Conservation (phyloP, 257 asterid genomes). For the Haberlea rhodopensis region DNA sequence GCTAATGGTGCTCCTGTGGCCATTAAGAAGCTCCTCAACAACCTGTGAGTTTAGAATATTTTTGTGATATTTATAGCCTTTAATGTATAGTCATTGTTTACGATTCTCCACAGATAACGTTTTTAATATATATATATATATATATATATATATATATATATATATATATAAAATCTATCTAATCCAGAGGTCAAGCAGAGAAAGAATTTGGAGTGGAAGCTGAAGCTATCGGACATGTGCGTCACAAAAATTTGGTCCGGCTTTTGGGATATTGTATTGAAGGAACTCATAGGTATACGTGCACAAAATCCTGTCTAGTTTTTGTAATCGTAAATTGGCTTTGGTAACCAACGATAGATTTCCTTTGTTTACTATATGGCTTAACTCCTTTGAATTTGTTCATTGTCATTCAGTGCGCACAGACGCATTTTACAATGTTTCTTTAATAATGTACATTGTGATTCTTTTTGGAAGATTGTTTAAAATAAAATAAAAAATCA, state of each 20-base stretch:
- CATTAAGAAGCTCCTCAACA: constrained; percentile 88
- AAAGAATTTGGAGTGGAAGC: constrained; percentile 92
- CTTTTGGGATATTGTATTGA: constrained; percentile 94
- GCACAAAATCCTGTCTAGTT: neutral
- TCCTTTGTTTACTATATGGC: neutral
- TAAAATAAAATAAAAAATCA: neutral
- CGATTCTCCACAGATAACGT: neutral
- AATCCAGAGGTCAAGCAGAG: constrained; percentile 93
- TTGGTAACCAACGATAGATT: neutral
- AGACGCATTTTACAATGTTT: neutral
- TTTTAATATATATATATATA: neutral
- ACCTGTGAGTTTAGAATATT: constrained; percentile 59
- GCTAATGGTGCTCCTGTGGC: constrained; percentile 85
- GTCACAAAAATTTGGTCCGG: constrained; percentile 94
- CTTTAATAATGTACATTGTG: neutral
- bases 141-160: neutral
- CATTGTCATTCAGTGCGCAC: neutral
- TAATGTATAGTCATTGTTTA: neutral
- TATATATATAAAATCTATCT: no score
- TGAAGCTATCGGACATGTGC: constrained; percentile 93
- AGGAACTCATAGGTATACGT: constrained; percentile 89
- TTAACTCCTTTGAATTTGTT: neutral
- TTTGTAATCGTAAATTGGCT: constrained; percentile 4
- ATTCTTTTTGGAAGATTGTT: neutral
- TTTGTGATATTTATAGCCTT: constrained; percentile 7